phyloP scores from a whole-genome alignment of 371 early-diverging fungal genomes.

The Mortierella sp. region DNA sequence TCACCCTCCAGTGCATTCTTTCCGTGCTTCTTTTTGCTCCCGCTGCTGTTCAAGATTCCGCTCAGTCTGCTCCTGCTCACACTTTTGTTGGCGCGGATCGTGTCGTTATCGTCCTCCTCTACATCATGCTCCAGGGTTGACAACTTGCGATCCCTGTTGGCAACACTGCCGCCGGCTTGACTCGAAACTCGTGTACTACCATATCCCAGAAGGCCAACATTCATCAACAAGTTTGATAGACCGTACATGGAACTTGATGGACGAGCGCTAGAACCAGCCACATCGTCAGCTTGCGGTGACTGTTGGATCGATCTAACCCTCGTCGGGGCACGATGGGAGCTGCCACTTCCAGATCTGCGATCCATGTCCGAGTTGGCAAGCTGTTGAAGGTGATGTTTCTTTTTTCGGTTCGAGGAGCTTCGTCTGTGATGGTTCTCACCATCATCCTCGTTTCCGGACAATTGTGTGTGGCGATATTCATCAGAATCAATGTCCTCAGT shows the following conservation, averaged over 20 bases:
- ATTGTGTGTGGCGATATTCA: neutral
- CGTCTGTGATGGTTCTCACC: neutral
- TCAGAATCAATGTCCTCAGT: neutral
- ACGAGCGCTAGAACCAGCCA: neutral
- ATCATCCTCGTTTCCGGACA: neutral
- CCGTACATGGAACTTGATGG: constrained; percentile 32
- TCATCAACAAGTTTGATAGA: constrained; percentile 36
- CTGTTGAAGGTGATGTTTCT: constrained; percentile 42
- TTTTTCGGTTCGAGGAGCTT: constrained; percentile 13
- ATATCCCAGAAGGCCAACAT: constrained; percentile 26
- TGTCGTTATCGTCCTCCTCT: constrained; percentile 34
- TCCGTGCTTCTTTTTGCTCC: constrained; percentile 3
- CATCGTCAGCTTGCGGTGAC: neutral
- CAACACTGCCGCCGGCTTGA: neutral
- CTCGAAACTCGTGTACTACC: neutral
- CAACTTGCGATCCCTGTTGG: neutral
- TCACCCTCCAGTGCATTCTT: constrained; percentile 3
- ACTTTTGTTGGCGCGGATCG: constrained; percentile 47
- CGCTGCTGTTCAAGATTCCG: constrained; percentile 9
- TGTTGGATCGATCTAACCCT: neutral
- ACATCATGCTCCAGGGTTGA: constrained; percentile 3
- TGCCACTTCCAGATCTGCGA: neutral
- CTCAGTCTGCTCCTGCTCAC: constrained; percentile 19
- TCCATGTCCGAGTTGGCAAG: constrained; percentile 9
- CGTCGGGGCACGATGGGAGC: neutral